phyloP scores from a whole-genome alignment of 2,329 filamentous ascomycete genomes.

The Alternaria solani region DNA sequence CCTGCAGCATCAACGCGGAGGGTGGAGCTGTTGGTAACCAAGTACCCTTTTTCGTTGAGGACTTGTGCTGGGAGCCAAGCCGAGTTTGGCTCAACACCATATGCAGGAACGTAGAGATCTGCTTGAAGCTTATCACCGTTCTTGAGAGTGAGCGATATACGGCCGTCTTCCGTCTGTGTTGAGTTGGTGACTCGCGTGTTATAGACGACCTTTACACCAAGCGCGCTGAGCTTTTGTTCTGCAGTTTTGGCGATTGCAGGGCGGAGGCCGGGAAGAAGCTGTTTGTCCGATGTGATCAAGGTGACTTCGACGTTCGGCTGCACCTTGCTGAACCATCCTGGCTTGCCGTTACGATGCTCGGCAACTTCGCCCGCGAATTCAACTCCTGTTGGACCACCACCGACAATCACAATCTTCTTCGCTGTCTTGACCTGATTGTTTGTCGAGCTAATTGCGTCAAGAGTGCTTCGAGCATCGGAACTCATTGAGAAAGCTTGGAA shows the following conservation, averaged over 20 bases:
- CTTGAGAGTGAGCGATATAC: conserved; percentile 48
- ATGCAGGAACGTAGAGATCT: conserved; percentile 63
- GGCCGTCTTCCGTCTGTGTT: conserved; percentile 43
- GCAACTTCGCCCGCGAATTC: conserved; percentile 61
- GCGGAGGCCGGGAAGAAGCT: conserved; percentile 55
- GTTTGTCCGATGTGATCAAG: conserved; percentile 53
- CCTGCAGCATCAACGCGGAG: conserved; percentile 57
- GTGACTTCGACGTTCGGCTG: conserved; percentile 52
- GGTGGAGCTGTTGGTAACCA: conserved; percentile 57
- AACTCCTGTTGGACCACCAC: conserved; percentile 59
- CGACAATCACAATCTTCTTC: conserved; percentile 57
- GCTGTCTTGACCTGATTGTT: conserved; percentile 50
- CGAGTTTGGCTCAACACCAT: conserved; percentile 62
- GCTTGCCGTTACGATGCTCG: conserved; percentile 51
- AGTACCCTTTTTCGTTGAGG: conserved; percentile 57
- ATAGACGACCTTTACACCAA: conserved; percentile 58
- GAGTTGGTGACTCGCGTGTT: conserved; percentile 45
- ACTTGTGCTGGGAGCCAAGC: conserved; percentile 59
- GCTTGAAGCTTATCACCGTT: conserved; percentile 58
- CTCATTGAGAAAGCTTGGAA: conserved; percentile 56
- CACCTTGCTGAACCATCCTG: conserved; percentile 49
- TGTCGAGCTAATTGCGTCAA: conserved; percentile 45
- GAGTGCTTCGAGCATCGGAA: conserved; percentile 33
- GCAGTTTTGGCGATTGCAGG: conserved; percentile 53
- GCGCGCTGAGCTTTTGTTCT: conserved; percentile 55